A percentile compares a stretch with the other conserved stretches of the same genome.
Conservation (phyloP, 2,329 filamentous ascomycete species). For the Cladophialophora immunda region DNA sequence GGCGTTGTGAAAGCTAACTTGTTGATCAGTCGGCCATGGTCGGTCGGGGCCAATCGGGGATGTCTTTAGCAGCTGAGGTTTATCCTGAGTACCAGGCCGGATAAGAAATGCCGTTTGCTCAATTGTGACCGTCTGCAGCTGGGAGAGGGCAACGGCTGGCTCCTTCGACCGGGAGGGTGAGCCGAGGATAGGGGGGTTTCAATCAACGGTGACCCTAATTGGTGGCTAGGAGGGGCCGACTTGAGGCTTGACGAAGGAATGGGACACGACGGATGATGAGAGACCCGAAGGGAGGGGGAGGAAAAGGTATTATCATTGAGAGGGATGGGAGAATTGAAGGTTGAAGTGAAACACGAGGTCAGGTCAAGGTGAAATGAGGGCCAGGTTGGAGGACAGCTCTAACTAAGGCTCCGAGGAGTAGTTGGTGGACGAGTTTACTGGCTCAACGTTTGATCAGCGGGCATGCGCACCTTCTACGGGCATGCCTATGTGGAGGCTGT, state of each 20-base stretch:
- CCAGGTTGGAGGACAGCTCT: not conserved
- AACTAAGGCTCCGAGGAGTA: not conserved
- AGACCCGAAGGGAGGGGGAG: not conserved
- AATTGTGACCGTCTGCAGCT: slow-evolving; percentile 1
- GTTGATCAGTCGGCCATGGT: slow-evolving; percentile 13
- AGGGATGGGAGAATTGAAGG: not conserved
- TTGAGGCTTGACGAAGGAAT: not conserved
- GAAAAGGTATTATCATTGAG: not conserved
- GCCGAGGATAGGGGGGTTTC: not conserved
- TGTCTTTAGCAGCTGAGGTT: slow-evolving; percentile 16
- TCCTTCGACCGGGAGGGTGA: not conserved
- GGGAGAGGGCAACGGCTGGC: slow-evolving; percentile 3
- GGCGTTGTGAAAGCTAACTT: slow-evolving; percentile 12
- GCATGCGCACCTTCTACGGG: not conserved
- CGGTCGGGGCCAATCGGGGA: slow-evolving; percentile 22
- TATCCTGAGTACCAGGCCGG: slow-evolving; percentile 8
- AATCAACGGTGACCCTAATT: not conserved
- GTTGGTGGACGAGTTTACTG: not conserved
- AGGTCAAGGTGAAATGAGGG: slow-evolving; percentile 7
- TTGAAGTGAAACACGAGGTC: slow-evolving; percentile 16
- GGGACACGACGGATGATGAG: not conserved
- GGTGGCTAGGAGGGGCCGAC: not conserved
- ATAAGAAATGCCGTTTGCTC: slow-evolving; percentile 23
- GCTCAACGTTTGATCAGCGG: slow-evolving; percentile 7
- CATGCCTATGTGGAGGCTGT: not conserved